phyloP scores from a whole-genome alignment of 768 basidiomycete genomes.

The Rhodotorula diobovata region DNA sequence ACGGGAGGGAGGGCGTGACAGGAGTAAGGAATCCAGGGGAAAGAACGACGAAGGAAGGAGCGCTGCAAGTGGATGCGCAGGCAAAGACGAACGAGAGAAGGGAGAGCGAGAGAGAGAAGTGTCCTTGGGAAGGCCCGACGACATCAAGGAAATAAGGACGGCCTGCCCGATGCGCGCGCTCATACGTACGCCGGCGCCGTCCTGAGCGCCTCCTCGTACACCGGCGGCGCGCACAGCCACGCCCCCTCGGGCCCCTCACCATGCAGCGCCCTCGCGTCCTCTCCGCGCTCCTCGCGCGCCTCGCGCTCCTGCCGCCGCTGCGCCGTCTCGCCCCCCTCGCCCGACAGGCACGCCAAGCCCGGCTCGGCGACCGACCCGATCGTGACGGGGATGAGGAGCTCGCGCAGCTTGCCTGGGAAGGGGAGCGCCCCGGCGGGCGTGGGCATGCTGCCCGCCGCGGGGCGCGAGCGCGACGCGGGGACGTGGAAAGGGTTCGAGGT shows the following conservation, averaged over 20 bases:
- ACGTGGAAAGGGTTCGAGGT: constrained; percentile 40
- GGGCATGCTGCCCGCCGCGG: neutral
- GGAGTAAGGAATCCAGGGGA: too few relatives aligned
- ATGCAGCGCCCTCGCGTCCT: constrained; percentile 19
- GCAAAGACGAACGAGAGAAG: neutral
- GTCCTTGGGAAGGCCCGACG: neutral
- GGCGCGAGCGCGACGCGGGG: constrained; percentile 3
- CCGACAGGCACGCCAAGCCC: constrained; percentile 35
- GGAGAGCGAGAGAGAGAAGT: neutral
- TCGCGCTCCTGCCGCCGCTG: constrained; percentile 34
- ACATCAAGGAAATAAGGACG: neutral
- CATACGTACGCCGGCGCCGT: constrained; percentile 38
- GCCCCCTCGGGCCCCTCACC: constrained; percentile 41
- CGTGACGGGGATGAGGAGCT: constrained; percentile 43
- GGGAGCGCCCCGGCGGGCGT: constrained; percentile 7
- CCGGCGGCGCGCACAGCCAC: constrained; percentile 42
- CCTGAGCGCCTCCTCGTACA: constrained; percentile 35
- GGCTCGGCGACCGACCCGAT: constrained; percentile 44
- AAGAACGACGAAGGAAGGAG: neutral
- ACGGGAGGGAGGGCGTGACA: neutral
- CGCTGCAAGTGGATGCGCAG: neutral
- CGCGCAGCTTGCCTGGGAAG: constrained; percentile 44
- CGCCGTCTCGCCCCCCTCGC: constrained; percentile 13
- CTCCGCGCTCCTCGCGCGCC: constrained; percentile 38
- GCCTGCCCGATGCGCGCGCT: neutral